Percentiles rank a stretch among this genome's conserved stretches.
These are phyloP conservation scores for Microsporum canis DNA, from an alignment of 2,329 filamentous ascomycete genomes.

Conservation along the genomic window DNA sequence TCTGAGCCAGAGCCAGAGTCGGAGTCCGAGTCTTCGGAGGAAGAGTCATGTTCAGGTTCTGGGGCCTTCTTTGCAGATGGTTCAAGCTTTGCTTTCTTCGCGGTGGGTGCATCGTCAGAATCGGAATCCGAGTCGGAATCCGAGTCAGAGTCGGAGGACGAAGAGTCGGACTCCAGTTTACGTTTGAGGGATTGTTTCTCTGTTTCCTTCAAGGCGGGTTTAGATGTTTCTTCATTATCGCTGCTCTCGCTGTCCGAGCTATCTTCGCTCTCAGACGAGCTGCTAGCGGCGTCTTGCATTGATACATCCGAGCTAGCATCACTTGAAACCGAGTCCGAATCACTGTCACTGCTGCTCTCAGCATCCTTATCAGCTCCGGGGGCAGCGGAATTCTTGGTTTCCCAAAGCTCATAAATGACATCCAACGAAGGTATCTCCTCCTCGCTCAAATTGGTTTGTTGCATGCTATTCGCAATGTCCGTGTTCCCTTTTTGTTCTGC, in stretches of 20 bases:
- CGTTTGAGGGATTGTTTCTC: constrained; percentile 38
- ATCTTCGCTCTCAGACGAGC: constrained; percentile 39
- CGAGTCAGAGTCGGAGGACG: constrained; percentile 10
- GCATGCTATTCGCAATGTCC: constrained; percentile 21
- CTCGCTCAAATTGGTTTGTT: constrained; percentile 8
- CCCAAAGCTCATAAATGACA: constrained; percentile 29
- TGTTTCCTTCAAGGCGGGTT: constrained; percentile 20
- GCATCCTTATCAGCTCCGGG: constrained; percentile 16
- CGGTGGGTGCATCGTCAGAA: constrained; percentile 1
- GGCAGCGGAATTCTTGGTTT: constrained; percentile 13
- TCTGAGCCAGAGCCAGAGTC: not conserved
- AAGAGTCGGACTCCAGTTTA: constrained; percentile 42
- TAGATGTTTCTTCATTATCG: constrained; percentile 11
- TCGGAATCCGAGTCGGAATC: constrained; percentile 5
- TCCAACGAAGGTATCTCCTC: constrained; percentile 28
- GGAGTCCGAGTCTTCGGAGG: not conserved
- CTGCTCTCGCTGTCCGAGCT: constrained; percentile 39
- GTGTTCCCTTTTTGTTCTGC: constrained; percentile 45
- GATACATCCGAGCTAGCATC: constrained; percentile 30
- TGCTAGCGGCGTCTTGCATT: constrained; percentile 30
- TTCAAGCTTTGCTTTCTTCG: constrained; percentile 7
- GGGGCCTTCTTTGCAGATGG: not conserved
- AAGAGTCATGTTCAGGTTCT: not conserved
- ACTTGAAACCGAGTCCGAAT: constrained; percentile 24
- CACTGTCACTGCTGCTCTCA: constrained; percentile 21